Conservation (phyloP, 2,329 filamentous ascomycete genomes). For the Pseudogymnoascus sp. region DNA sequence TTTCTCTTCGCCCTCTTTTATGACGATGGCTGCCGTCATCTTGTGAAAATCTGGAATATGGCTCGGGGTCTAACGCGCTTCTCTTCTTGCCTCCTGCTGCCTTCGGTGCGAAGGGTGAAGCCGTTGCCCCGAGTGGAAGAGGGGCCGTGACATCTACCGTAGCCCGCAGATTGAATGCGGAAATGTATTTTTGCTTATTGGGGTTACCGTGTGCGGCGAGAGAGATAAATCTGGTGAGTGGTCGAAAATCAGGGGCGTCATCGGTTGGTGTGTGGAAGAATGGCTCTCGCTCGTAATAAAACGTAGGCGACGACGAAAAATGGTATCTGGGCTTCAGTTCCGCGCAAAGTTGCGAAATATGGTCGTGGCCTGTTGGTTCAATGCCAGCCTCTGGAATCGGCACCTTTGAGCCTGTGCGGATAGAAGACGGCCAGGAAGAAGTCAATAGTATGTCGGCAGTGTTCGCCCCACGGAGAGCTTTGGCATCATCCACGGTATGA, state of each 20-base stretch:
- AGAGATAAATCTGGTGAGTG: slow-evolving; percentile 82
- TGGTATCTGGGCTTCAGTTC: slow-evolving; percentile 87
- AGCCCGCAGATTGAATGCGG: slow-evolving; percentile 66
- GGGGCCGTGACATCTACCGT: slow-evolving; percentile 50
- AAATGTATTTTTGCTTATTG: slow-evolving; percentile 71
- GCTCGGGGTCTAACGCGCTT: slow-evolving; percentile 35
- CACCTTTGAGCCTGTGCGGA: slow-evolving; percentile 62
- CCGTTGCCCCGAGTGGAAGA: slow-evolving; percentile 63
- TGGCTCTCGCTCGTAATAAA: slow-evolving; percentile 80
- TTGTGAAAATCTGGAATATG: slow-evolving; percentile 48
- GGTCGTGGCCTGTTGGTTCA: slow-evolving; percentile 48
- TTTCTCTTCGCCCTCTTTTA: slow-evolving; percentile 39
- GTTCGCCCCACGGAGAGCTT: slow-evolving; percentile 65
- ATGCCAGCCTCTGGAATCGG: slow-evolving; percentile 44
- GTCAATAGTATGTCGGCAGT: slow-evolving; percentile 82
- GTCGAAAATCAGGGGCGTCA: slow-evolving; percentile 45
- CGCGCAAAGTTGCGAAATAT: slow-evolving; percentile 70
- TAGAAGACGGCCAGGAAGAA: slow-evolving; percentile 69
- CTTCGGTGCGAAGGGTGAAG: slow-evolving; percentile 57
- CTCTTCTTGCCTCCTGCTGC: slow-evolving; percentile 48
- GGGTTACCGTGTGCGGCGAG: slow-evolving; percentile 70
- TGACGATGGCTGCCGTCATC: slow-evolving; percentile 36
- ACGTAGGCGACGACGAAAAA: slow-evolving; percentile 58
- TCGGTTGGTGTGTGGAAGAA: slow-evolving; percentile 62
- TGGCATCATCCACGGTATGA: slow-evolving; percentile 71